Evolutionary conservation across 2,329 filamentous ascomycete species (phyloP).

Genomic region (Neonectria sp.): DNA sequence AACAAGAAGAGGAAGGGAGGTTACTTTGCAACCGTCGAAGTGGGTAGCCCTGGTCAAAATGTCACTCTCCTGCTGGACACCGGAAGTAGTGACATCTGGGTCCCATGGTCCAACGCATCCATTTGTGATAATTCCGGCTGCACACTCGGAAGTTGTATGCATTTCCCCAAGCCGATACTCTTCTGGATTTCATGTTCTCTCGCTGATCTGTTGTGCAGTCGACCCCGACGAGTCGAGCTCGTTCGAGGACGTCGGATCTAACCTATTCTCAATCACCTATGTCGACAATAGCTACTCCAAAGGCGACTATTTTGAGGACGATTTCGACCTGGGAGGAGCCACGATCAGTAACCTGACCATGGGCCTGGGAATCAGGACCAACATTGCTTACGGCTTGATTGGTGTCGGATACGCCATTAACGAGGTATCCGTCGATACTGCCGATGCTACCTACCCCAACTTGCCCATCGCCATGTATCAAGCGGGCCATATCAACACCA

Average conservation of each 20-base stretch:
- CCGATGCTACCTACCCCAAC: slow-evolving; percentile 64
- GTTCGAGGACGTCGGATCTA: slow-evolving; percentile 59
- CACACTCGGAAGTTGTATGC: slow-evolving; percentile 63
- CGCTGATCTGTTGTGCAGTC: slow-evolving; percentile 57
- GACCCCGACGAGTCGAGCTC: slow-evolving; percentile 61
- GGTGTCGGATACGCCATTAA: slow-evolving; percentile 73
- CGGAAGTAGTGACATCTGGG: slow-evolving; percentile 77
- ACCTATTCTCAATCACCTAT: slow-evolving; percentile 72
- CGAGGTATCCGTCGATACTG: slow-evolving; percentile 59
- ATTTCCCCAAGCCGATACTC: slow-evolving; percentile 14
- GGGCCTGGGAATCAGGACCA: slow-evolving; percentile 69
- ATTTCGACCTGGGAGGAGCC: slow-evolving; percentile 68
- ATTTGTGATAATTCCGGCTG: slow-evolving; percentile 60
- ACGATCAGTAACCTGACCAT: slow-evolving; percentile 70
- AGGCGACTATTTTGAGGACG: slow-evolving; percentile 73
- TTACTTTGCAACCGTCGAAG: slow-evolving; percentile 70
- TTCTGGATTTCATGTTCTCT: not conserved
- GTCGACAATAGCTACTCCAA: slow-evolving; percentile 71
- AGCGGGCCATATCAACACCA: slow-evolving; percentile 74
- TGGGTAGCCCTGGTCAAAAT: slow-evolving; percentile 72
- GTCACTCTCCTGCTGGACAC: slow-evolving; percentile 75
- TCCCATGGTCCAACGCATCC: slow-evolving; percentile 58
- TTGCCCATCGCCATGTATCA: slow-evolving; percentile 76
- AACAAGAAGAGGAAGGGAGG: slow-evolving; percentile 62
- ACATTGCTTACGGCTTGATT: slow-evolving; percentile 70